phyloP scores from a whole-genome alignment of 257 asterid genomes.

The Linaria vulgaris region DNA sequence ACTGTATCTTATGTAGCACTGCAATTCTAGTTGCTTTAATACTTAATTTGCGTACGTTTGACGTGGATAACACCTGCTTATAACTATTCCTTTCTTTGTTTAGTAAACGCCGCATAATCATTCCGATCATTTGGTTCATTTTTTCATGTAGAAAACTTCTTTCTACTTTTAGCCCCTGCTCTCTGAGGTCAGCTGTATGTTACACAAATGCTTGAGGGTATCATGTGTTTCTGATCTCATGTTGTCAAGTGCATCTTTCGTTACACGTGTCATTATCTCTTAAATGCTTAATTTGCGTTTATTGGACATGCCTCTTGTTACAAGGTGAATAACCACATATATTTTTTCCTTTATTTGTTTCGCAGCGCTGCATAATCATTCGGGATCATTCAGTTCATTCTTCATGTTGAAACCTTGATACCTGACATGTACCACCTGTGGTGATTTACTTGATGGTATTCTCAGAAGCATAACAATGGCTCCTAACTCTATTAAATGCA shows the following conservation, averaged over 20 bases:
- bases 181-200: no score
- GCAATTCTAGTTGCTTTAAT: background rate
- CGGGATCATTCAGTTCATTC: background rate
- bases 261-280: background rate
- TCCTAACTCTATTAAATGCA: constrained; percentile 4
- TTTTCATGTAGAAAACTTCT: no score
- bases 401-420: constrained; percentile 3
- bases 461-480: background rate
- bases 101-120: no score
- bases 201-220: background rate
- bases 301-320: no score
- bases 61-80: no score
- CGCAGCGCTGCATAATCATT: background rate
- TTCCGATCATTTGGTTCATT: no score
- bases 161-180: no score
- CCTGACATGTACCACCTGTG: background rate
- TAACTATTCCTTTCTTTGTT: no score
- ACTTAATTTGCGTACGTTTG: constrained; percentile 6
- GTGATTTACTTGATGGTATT: background rate
- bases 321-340: background rate
- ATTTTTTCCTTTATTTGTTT: background rate
- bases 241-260: no score
- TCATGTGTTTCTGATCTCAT: background rate
- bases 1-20: background rate
- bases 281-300: background rate